Base-by-base conservation (phyloP, 345 rosid genomes). In the Erucastrum elatum region DNA sequence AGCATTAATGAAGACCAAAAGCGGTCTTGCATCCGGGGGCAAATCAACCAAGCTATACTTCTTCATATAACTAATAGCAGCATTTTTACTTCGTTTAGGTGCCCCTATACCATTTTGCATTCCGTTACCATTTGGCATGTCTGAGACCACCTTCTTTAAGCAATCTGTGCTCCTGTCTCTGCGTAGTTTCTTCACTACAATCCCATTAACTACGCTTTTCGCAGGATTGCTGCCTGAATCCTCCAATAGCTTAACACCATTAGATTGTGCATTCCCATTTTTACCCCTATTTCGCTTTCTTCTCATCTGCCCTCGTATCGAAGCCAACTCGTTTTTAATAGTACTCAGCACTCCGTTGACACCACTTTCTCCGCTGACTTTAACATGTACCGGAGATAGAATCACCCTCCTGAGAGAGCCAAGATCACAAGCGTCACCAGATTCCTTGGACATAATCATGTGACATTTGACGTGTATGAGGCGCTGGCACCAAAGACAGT, bases 1-100 rank as follows among this genome's bases (percentile, higher is more conserved):
- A 76, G 89, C 87, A 83, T 91, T 91, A 62, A 91, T 87, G 59
- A 91, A 90, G 72, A 91, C 97, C 75, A 91, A 79, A 64, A 91
- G 86, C 12, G 97, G 97, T 77, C 93, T 86, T 33, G 87, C 88
- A 78, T 86, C 90, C 10, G 84, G 78, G 53, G 91, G 89, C 70
- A 87, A 79, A 77, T 91, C 90, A 65, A 83, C 85, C 75, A 89
- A 76, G 35, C 41, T 30, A 72, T 76, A 84, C 70, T 75, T 89
- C 76, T 82, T 89, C 62, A 59, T 80, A 65, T 71, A 80, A 67
- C 65, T 72, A 62, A 41, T 51, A 65, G 58, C 66, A 12, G 59
- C 61, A 75, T 74, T 72, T 75, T 81, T 85, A 21, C 55, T 83
- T 75, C 61, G 84, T 60, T 84, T 87, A 55, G 72, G 82, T 21